A percentile compares a stretch with the other conserved stretches of the same genome.
Conservation (phyloP, 495 filamentous ascomycete genomes). For the Neurospora sp. region DNA sequence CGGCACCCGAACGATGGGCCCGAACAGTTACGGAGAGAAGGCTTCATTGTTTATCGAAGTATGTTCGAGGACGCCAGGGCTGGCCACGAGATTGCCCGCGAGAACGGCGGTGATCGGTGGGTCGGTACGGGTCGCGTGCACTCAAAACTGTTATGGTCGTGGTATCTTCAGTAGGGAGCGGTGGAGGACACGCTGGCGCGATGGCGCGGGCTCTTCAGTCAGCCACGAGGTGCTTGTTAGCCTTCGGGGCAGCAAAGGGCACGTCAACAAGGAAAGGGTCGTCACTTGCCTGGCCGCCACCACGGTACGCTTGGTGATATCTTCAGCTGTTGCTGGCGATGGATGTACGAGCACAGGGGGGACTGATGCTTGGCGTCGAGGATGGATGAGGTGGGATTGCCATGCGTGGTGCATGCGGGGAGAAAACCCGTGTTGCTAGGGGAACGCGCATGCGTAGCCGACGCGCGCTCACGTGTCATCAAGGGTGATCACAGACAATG, state of each 20-base stretch:
- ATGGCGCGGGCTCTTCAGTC: not conserved
- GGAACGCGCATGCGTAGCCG: not conserved
- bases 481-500: not conserved
- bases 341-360: accelerated
- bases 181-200: not conserved
- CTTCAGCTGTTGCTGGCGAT: not conserved
- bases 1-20: no score
- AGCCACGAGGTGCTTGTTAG: not conserved
- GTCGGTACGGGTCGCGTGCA: not conserved
- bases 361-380: not conserved
- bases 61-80: not conserved
- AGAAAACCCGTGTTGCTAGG: not conserved
- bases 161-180: not conserved
- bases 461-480: not conserved
- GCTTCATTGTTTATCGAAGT: no score
- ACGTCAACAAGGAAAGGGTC: not conserved
- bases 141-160: not conserved
- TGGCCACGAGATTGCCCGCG: not conserved
- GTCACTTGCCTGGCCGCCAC: not conserved
- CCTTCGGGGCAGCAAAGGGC: not conserved
- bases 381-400: not conserved
- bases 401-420: not conserved
- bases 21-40: no score
- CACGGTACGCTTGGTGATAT: not conserved
- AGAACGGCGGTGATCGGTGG: not conserved